phyloP scores from a whole-genome alignment of 371 early-diverging fungal genomes.

The Chytridium lagenaria region DNA sequence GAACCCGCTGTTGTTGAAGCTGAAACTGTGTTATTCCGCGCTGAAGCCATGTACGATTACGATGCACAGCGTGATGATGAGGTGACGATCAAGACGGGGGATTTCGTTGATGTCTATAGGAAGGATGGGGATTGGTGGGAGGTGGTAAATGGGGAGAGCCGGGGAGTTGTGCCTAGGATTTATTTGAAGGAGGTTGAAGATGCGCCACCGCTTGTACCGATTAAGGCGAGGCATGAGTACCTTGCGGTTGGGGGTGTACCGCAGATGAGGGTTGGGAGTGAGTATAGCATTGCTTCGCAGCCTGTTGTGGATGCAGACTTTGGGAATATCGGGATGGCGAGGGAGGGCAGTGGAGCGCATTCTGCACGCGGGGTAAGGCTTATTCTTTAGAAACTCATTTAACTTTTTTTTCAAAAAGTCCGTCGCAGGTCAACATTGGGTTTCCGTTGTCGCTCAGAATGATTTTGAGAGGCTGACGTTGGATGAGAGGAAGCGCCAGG shows the following conservation, averaged over 20 bases:
- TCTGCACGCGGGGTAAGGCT: not conserved
- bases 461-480: constrained; percentile 7
- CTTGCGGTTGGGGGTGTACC: not conserved
- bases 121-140: constrained; percentile 55
- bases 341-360: not conserved
- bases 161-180: constrained; percentile 48
- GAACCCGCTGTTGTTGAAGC: not conserved
- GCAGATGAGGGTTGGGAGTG: not conserved
- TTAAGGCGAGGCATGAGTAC: not conserved
- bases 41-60: constrained; percentile 48
- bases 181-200: constrained; percentile 37
- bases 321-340: not conserved
- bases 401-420: not conserved
- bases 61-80: constrained; percentile 44
- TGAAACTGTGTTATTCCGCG: constrained; percentile 27
- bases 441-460: not conserved
- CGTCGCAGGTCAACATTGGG: constrained; percentile 5
- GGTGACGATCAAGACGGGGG: constrained; percentile 35
- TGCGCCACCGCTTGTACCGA: not conserved
- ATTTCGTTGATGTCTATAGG: constrained; percentile 37
- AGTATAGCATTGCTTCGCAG: not conserved
- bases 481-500: constrained; percentile 62
- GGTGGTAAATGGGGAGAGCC: constrained; percentile 37
- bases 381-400: not conserved
- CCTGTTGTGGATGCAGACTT: not conserved